Conservation (phyloP, 2,329 filamentous ascomycete species). For the Penicillium sp. region DNA sequence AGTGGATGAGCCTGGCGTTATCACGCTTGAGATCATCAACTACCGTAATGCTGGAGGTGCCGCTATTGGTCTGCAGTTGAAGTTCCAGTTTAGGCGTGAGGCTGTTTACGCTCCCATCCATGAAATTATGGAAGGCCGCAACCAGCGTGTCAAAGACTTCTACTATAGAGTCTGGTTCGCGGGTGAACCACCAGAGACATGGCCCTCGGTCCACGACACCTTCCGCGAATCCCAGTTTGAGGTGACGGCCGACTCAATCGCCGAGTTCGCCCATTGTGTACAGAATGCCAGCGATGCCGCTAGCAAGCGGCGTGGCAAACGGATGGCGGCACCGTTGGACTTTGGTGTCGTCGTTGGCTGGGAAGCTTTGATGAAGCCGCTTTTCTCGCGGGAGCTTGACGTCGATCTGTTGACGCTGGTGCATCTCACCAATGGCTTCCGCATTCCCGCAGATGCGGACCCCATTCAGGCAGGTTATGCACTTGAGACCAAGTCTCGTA, state of each 20-base stretch:
- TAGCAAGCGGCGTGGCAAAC: slow-evolving; percentile 80
- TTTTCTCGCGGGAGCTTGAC: not conserved
- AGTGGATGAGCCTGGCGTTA: slow-evolving; percentile 63
- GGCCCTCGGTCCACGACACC: slow-evolving; percentile 70
- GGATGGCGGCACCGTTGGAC: not conserved
- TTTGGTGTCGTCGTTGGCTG: not conserved
- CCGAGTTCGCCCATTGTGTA: slow-evolving; percentile 92
- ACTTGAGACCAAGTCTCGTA: not conserved
- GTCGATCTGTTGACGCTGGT: slow-evolving; percentile 1
- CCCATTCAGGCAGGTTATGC: not conserved
- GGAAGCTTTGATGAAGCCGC: not conserved
- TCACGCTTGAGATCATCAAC: slow-evolving; percentile 81
- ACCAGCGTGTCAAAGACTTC: slow-evolving; percentile 96
- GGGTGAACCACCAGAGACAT: slow-evolving; percentile 59
- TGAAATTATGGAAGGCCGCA: slow-evolving; percentile 87
- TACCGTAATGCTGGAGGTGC: slow-evolving; percentile 74
- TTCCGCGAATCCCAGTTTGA: slow-evolving; percentile 81
- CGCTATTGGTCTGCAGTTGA: slow-evolving; percentile 69
- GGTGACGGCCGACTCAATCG: slow-evolving; percentile 83
- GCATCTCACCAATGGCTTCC: not conserved
- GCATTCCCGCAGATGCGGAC: not conserved
- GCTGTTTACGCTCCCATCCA: slow-evolving; percentile 92
- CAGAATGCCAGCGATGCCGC: slow-evolving; percentile 95
- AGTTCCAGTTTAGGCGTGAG: slow-evolving; percentile 86
- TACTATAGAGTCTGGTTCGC: slow-evolving; percentile 92